Evolutionary conservation across 495 filamentous ascomycete genomes (phyloP).

Genomic region (Xanthoparmelia taractica): DNA sequence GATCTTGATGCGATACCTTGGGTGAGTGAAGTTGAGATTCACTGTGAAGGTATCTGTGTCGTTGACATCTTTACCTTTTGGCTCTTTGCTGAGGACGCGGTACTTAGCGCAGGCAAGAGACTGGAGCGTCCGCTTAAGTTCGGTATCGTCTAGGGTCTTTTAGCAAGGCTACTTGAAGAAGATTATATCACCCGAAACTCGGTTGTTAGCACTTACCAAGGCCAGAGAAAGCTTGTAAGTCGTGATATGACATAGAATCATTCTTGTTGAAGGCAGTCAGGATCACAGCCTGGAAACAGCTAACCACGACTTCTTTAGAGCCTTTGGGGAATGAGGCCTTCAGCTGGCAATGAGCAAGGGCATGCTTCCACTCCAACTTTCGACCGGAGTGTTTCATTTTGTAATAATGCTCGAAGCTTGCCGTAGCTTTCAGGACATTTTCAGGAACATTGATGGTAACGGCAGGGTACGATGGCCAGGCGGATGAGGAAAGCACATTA

Average conservation of each 20-base stretch:
- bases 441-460: conserved; percentile 65
- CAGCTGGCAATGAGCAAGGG: conserved; percentile 77
- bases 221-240: conserved; percentile 62
- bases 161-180: conserved; percentile 13
- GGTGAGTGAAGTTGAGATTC: conserved; percentile 67
- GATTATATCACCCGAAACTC: neutral
- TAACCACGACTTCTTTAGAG: conserved; percentile 77
- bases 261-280: conserved; percentile 83
- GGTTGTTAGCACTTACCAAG: conserved; percentile 44
- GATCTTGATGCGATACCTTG: conserved; percentile 91
- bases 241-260: conserved; percentile 54
- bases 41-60: conserved; percentile 70
- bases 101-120: conserved; percentile 85
- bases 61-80: conserved; percentile 73
- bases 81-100: conserved; percentile 78
- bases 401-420: conserved; percentile 74
- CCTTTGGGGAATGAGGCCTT: conserved; percentile 69
- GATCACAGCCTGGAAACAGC: conserved; percentile 84
- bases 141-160: conserved; percentile 51
- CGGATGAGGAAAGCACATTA: conserved; percentile 73
- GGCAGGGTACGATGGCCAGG: conserved; percentile 90
- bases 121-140: conserved; percentile 85
- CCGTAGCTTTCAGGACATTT: conserved; percentile 58
- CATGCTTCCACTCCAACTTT: conserved; percentile 85
- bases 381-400: conserved; percentile 77